phyloP scores from a whole-genome alignment of 768 basidiomycete species.

The Chiua virens region DNA sequence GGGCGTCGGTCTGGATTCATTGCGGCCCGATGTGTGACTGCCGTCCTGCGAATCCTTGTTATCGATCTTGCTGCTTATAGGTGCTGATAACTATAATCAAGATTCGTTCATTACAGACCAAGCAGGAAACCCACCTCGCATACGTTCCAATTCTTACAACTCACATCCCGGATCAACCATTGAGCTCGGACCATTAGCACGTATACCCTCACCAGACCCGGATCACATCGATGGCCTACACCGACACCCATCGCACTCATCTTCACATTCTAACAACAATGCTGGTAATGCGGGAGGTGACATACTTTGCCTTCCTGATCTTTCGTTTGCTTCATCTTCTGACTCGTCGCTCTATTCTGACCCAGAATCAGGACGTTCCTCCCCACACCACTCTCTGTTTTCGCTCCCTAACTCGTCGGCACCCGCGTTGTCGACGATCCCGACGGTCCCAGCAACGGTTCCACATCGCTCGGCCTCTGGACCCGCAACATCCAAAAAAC shows the following conservation, averaged over 20 bases:
- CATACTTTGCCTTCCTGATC: constrained; percentile 49
- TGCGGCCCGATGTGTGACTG: too few species aligned
- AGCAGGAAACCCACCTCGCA: constrained; percentile 43
- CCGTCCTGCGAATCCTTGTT: neutral
- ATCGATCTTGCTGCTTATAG: constrained; percentile 34
- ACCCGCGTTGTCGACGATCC: constrained; percentile 71
- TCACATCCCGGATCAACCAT: constrained; percentile 45
- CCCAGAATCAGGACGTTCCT: constrained; percentile 36
- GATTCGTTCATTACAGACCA: constrained; percentile 48
- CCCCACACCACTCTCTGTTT: constrained; percentile 53
- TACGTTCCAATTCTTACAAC: constrained; percentile 84
- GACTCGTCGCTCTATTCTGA: constrained; percentile 35
- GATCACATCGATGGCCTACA: constrained; percentile 88
- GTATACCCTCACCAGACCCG: constrained; percentile 80
- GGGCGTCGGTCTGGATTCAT: neutral
- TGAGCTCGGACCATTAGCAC: constrained; percentile 74
- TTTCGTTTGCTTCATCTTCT: constrained; percentile 51
- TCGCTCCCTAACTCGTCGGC: constrained; percentile 88
- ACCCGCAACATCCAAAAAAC: constrained; percentile 68
- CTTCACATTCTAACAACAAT: constrained; percentile 34
- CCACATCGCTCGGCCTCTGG: constrained; percentile 74
- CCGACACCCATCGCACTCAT: constrained; percentile 60
- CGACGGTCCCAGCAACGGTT: constrained; percentile 48
- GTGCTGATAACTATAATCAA: constrained; percentile 70
- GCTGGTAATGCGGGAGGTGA: constrained; percentile 27